Base-by-base conservation (phyloP, 306 rosid genomes). In the Begonia peltatifolia region DNA sequence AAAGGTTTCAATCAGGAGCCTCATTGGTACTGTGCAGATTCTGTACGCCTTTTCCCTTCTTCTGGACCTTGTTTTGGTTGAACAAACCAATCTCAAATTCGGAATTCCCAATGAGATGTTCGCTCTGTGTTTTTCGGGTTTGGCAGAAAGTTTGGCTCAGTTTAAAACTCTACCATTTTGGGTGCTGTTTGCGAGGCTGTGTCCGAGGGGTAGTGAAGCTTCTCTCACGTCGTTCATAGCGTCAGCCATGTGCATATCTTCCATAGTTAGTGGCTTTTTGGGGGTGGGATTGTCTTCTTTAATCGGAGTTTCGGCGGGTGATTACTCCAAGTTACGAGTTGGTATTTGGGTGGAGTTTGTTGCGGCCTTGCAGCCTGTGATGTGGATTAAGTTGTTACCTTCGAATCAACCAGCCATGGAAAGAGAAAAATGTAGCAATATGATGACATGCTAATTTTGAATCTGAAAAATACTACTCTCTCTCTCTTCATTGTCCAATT, bases 151-250 rank as follows among this genome's bases (percentile, higher is more conserved):
- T 54, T 56, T 85, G 43, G 90, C 86, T 1, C 95, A 90, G 57
- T 85, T 89, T 67, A 85, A 85, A 72, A 71, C 84, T 55, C 77
- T 89, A 60, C 97, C 97, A 16, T 82, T 89, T 63, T 66, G 80
- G 7, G 87, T 89, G 55, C 64, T 85, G 25, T 63, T 89, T 38
- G 95, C 80, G 25, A 63, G 57, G 42, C 46, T 76, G 63, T 74
- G 95, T 73, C 94, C 97, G 9, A 59, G 10, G 44, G 97, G 97
- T 13, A 79, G 90, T 69, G 95, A 89, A 80, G 97, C 93, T 41
- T 89, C 97, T 54, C 85, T 89, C 48, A 82, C 77, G 42, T 81
- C 97, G 20, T 85, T 85, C 68, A 76, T 85, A 23, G 95, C 90
- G 23, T 82, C 95, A 2, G 74, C 87, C 11, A 42, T 78, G 48